Base-by-base conservation (phyloP, 805 yeast species). In the Myxozyma geophila region DNA sequence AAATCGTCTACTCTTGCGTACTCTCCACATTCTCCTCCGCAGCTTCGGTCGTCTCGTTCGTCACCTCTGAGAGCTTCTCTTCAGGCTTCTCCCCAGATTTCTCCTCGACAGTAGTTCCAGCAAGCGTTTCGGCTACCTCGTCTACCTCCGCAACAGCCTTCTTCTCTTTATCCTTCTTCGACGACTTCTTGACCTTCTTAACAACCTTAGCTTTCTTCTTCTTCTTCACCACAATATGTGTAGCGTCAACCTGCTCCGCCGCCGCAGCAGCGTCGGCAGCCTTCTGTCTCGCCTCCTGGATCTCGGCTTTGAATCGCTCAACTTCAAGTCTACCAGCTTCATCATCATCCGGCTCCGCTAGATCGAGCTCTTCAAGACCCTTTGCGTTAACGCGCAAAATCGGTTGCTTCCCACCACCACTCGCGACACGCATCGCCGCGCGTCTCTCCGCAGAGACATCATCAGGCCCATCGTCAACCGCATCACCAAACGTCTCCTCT, bases 401-500 rank as follows among this genome's bases (percentile, higher is more conserved):
- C 15, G 55, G 54, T 47, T 53, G 40, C 10, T 39, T 40, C 21
- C 54, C 57, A 21, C 19, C 21, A 12, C 37, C 37, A 23, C 54
- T 7, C 1, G 56, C 59, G 9, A 12, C 40, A n/a, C 56, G 40
- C 39, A 44, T 33, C 5, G 46, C 44, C 15, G 48, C 10, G 6
- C 63, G 59, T 9, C 49, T 53, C n/a, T 36, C 46, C 15, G 51
- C 54, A 7, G 35, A 44, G 10, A 15, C 58, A 46, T 21, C 58
- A n/a, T 52, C 58, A 28, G 28, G 28, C 13, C 35, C 54, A 13
- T 53, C 62, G 7, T 40, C 65, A 44, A 33, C 53, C 4, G n/a
- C 55, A 40, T 60, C 69, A 8, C 68, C 69, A 49, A 60, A 65
- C 5, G 66, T 66, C 44, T 66, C 69, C 53, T 66, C 69, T 55